Percentiles rank a stretch among this genome's conserved stretches.
These are phyloP conservation scores for Malus fusca DNA, from an alignment of 306 rosid species.

Conservation along the genomic window DNA sequence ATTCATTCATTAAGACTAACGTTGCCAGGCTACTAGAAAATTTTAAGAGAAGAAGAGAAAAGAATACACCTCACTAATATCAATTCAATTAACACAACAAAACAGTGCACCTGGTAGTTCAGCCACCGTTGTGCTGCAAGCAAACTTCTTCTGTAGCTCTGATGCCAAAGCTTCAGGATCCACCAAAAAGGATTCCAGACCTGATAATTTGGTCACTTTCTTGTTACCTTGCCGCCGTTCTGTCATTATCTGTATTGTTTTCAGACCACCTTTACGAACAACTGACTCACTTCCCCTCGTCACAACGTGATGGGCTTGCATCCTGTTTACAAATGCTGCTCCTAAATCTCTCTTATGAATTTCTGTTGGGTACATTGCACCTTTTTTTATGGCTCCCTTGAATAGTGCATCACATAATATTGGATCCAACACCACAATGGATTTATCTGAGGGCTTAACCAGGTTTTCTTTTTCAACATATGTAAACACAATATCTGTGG, in stretches of 20 bases:
- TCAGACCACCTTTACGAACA: constrained; percentile 80
- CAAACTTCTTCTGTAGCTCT: constrained; percentile 90
- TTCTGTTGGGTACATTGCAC: constrained; percentile 76
- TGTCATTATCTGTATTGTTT: constrained; percentile 76
- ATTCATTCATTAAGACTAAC: background rate
- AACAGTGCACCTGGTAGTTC: constrained; percentile 71
- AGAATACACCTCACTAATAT: background rate
- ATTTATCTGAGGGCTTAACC: constrained; percentile 61
- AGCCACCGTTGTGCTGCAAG: constrained; percentile 80
- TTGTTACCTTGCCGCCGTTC: constrained; percentile 92
- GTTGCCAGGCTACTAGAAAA: background rate
- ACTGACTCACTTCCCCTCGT: constrained; percentile 77
- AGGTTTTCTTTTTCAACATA: constrained; percentile 69
- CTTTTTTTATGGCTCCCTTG: constrained; percentile 84
- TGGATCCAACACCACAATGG: constrained; percentile 59
- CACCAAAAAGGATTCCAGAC: constrained; percentile 73
- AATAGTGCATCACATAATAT: constrained; percentile 74
- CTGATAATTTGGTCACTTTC: constrained; percentile 82
- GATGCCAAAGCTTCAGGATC: constrained; percentile 88
- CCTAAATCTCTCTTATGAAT: constrained; percentile 84
- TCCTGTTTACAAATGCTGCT: constrained; percentile 55
- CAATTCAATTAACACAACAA: background rate
- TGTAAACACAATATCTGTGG: constrained; percentile 59
- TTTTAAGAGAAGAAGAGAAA: background rate
- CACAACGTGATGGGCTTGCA: constrained; percentile 88